Evolutionary conservation across 495 filamentous ascomycete species (phyloP), one percentile per base, ranked within the genome.

Genomic region (Gamarada debralockiae): DNA sequence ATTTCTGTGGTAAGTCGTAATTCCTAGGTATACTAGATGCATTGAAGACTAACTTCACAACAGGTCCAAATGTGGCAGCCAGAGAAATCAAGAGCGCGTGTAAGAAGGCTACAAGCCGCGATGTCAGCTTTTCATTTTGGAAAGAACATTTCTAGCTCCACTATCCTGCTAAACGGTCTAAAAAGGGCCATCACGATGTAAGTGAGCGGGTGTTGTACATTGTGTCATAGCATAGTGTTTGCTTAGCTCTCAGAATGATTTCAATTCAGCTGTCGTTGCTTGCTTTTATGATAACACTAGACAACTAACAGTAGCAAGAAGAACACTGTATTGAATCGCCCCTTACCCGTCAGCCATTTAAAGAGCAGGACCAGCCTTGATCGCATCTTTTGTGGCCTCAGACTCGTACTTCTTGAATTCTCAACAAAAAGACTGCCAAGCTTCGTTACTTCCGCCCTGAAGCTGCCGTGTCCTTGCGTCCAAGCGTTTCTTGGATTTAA

Each of bases 111-210:
- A 87, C 82, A 15, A 82, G 76, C 7, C 79, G 75, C 53, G 88
- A 95, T 57, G 87, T 98, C 49, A 80, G 79, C 51, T 98, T 97
- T 73, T 89, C 88, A 65, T 98, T 98, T 76, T 98, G 93, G 93
- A 98, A 97, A 73, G 93, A 98, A 71, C 90, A 98, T 62, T 80
- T 80, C n/a, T n/a, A n/a, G n/a, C n/a, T n/a, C n/a, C n/a, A n/a
- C n/a, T n/a, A n/a, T n/a, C n/a, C n/a, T n/a, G n/a, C n/a, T n/a
- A n/a, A n/a, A n/a, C n/a, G n/a, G n/a, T n/a, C n/a, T n/a, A n/a
- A n/a, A n/a, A n/a, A n/a, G n/a, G n/a, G n/a, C n/a, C n/a, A n/a
- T n/a, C n/a, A n/a, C n/a, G n/a, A n/a, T n/a, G n/a, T n/a, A n/a
- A n/a, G n/a, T n/a, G n/a, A n/a, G n/a, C n/a, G n/a, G n/a, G n/a